Conservation (phyloP, 352 stramenopile species). For the Phytophthora ohioensis region DNA sequence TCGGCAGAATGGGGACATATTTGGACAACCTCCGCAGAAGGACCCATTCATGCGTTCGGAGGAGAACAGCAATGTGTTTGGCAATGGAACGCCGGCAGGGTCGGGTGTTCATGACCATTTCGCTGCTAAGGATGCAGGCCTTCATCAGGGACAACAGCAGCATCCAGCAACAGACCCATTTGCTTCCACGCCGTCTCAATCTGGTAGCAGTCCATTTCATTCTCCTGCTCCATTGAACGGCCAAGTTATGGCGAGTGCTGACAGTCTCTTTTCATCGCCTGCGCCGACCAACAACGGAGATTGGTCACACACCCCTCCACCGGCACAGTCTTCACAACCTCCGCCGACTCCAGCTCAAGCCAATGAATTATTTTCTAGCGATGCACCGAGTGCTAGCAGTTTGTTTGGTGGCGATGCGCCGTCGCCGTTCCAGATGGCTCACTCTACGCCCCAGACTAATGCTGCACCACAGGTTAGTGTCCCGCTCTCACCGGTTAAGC, state of each 20-base stretch:
- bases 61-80: constrained; percentile 30
- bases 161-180: constrained; percentile 24
- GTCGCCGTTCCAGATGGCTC: constrained; percentile 9
- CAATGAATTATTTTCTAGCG: constrained; percentile 46
- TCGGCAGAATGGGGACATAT: constrained; percentile 2
- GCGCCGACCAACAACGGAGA: constrained; percentile 26
- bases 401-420: constrained; percentile 43
- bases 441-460: constrained; percentile 3
- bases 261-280: constrained; percentile 42
- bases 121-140: constrained; percentile 12
- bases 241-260: constrained; percentile 33
- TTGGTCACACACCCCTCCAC: neutral
- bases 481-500: constrained; percentile 18
- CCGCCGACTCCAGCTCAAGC: constrained; percentile 32
- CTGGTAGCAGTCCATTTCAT: constrained; percentile 30
- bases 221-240: constrained; percentile 21
- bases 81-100: neutral
- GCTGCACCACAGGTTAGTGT: neutral
- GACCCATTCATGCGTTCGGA: constrained; percentile 17
- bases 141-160: constrained; percentile 13
- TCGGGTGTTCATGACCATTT: constrained; percentile 26
- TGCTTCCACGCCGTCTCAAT: constrained; percentile 17
- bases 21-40: constrained; percentile 1
- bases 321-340: constrained; percentile 12
- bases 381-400: constrained; percentile 42